Conservation (phyloP, 1,139 yeast genomes). For the Candida gigantensis region DNA sequence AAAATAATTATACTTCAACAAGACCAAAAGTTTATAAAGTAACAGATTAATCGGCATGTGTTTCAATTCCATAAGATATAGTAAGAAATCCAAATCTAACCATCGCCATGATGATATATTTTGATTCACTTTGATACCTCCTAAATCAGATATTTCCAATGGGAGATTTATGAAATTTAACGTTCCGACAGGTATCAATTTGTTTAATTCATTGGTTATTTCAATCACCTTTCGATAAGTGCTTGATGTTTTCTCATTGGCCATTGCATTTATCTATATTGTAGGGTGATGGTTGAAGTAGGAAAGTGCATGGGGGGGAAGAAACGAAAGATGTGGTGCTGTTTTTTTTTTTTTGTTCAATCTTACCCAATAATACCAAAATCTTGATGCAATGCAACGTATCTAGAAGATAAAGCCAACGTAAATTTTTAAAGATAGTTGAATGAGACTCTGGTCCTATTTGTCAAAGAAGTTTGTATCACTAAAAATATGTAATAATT, state of each 20-base stretch:
- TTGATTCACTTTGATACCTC: slow-evolving; percentile 22
- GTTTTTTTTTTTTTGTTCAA: too few species aligned
- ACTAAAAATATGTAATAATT: too few species aligned
- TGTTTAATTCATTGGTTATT: slow-evolving; percentile 41
- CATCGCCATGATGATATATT: slow-evolving; percentile 48
- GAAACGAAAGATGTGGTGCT: too few species aligned
- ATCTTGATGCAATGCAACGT: too few species aligned
- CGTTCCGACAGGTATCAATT: slow-evolving; percentile 50
- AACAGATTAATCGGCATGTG: slow-evolving; percentile 15
- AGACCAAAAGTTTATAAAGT: slow-evolving; percentile 32
- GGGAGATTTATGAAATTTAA: slow-evolving; percentile 47
- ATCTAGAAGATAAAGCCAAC: too few species aligned
- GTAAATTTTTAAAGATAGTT: too few species aligned
- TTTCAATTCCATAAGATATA: slow-evolving; percentile 12
- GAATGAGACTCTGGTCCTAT: too few species aligned
- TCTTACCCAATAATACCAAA: too few species aligned
- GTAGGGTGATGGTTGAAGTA: neutral
- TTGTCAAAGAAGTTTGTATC: too few species aligned
- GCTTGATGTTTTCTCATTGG: too few species aligned
- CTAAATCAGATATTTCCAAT: slow-evolving; percentile 22
- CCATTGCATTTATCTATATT: too few species aligned
- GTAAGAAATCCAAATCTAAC: slow-evolving; percentile 42
- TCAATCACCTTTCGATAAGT: slow-evolving; percentile 19
- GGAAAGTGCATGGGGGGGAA: too few species aligned
- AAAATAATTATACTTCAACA: slow-evolving; percentile 38